phyloP scores from a whole-genome alignment of 257 asterid genomes.

The Solanum chmielewskii region DNA sequence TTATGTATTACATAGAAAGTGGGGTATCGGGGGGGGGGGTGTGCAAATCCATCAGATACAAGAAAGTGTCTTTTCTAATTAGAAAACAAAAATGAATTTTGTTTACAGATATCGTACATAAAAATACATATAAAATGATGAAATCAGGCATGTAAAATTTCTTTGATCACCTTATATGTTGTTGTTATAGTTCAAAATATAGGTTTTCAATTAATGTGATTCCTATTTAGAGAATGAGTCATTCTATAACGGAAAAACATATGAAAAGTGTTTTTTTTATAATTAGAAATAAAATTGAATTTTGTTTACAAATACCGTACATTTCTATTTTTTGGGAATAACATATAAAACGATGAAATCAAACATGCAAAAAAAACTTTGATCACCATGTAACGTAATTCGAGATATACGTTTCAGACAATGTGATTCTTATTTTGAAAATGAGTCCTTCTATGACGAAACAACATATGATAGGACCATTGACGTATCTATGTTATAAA shows the following conservation, averaged over 20 bases:
- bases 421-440: neutral
- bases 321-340: rapidly evolving
- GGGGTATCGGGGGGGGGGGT: too few relatives aligned
- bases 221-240: neutral
- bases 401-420: neutral
- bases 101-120: neutral
- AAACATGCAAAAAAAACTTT: neutral
- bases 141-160: neutral
- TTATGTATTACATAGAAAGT: too few relatives aligned
- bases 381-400: neutral
- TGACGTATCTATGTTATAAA: neutral
- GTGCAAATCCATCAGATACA: neutral
- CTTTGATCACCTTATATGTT: neutral
- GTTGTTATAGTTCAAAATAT: neutral
- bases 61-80: neutral
- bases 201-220: neutral
- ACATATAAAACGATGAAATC: neutral
- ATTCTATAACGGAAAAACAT: too few relatives aligned
- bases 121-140: neutral
- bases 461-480: neutral
- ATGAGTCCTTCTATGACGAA: neutral
- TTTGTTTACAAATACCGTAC: neutral
- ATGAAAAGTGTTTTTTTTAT: neutral
- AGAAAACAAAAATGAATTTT: neutral
- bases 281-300: neutral